Conservation (phyloP, 2,329 filamentous ascomycete genomes). For the Raffaelea deltoideospora region DNA sequence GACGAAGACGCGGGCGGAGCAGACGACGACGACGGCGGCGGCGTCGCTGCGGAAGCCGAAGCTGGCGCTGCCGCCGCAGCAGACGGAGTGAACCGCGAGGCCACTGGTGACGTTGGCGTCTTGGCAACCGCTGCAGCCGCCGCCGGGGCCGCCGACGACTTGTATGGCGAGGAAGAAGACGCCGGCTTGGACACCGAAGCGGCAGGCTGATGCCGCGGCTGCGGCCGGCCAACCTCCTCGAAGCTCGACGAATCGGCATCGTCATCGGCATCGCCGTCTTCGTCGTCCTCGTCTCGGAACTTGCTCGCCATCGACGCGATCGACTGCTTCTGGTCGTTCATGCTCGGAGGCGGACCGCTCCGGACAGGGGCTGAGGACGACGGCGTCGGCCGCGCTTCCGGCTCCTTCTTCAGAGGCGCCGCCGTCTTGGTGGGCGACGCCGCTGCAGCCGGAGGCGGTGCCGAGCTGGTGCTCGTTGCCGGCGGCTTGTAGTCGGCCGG, state of each 20-base stretch:
- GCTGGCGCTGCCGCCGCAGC: constrained; percentile 19
- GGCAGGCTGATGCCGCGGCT: constrained; percentile 35
- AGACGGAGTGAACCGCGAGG: constrained; percentile 17
- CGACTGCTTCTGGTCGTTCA: constrained; percentile 75
- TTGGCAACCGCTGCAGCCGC: constrained; percentile 11
- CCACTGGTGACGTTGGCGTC: constrained; percentile 17
- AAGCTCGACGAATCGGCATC: constrained; percentile 61
- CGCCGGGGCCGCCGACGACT: constrained; percentile 13
- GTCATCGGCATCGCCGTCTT: constrained; percentile 38
- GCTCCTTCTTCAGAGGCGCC: constrained; percentile 37
- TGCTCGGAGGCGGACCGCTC: constrained; percentile 45
- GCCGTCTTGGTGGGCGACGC: constrained; percentile 23
- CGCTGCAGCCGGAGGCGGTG: constrained; percentile 25
- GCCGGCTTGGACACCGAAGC: constrained; percentile 12
- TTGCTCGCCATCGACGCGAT: constrained; percentile 76
- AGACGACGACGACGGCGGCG: no score
- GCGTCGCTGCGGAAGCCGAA: background rate
- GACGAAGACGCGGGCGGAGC: no score
- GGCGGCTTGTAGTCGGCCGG: constrained; percentile 49
- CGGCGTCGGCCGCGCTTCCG: constrained; percentile 16
- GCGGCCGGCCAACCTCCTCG: constrained; percentile 67
- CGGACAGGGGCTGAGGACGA: constrained; percentile 16
- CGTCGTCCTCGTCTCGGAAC: constrained; percentile 59
- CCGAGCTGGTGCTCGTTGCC: constrained; percentile 25
- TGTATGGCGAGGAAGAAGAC: constrained; percentile 26